Conservation (phyloP, 2,329 filamentous ascomycete species). For the Sporothrix euskadiensis region DNA sequence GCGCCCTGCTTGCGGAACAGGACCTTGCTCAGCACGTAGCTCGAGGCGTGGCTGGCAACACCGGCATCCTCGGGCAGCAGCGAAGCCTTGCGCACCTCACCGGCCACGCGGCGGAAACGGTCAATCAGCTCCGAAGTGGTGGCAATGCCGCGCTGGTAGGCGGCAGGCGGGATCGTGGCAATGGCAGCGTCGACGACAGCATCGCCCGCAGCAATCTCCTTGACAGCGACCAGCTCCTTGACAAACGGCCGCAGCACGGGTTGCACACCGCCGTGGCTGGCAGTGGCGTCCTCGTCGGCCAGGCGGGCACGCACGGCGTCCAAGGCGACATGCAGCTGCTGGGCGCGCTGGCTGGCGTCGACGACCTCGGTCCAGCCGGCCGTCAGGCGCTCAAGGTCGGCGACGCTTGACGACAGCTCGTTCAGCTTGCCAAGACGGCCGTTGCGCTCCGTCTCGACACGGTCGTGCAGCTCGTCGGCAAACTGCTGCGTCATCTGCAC, state of each 20-base stretch:
- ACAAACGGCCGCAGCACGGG: slow-evolving; percentile 80
- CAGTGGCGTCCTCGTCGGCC: slow-evolving; percentile 23
- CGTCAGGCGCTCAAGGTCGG: slow-evolving; percentile 83
- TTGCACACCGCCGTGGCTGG: slow-evolving; percentile 48
- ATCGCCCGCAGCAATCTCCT: slow-evolving; percentile 84
- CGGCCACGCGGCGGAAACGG: slow-evolving; percentile 88
- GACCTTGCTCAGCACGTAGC: slow-evolving; percentile 85
- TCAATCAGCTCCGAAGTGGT: slow-evolving; percentile 85
- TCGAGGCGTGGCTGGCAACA: slow-evolving; percentile 90
- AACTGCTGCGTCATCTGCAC: slow-evolving; percentile 86
- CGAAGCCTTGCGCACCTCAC: slow-evolving; percentile 90
- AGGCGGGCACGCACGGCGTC: slow-evolving; percentile 81
- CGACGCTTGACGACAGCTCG: slow-evolving; percentile 74
- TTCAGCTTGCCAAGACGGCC: slow-evolving; percentile 83
- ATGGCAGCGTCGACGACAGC: slow-evolving; percentile 89
- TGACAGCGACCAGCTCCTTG: slow-evolving; percentile 87
- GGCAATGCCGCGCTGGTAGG: slow-evolving; percentile 90
- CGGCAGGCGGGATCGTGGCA: slow-evolving; percentile 88
- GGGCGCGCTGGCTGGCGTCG: slow-evolving; percentile 86
- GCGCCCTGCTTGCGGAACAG: slow-evolving; percentile 94
- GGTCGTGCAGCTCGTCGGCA: slow-evolving; percentile 70
- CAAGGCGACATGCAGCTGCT: slow-evolving; percentile 93
- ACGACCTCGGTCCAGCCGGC: slow-evolving; percentile 88
- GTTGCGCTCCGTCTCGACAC: slow-evolving; percentile 85
- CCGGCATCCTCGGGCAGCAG: slow-evolving; percentile 91